Conservation (phyloP, 2,329 filamentous ascomycete genomes). For the Colletotrichum aenigma region DNA sequence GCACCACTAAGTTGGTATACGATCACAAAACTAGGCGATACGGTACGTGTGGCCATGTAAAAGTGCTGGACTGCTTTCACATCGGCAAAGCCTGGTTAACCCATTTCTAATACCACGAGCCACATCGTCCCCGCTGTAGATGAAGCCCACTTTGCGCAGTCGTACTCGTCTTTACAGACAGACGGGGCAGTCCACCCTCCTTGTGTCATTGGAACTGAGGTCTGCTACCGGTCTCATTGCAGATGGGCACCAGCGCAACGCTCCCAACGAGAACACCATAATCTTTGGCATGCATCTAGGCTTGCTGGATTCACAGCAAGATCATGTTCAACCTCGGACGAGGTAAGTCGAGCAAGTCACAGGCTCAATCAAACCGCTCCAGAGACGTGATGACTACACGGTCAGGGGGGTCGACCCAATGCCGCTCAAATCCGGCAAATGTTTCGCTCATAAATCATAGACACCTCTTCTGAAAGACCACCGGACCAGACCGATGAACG, state of each 20-base stretch:
- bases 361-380: neutral
- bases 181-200: neutral
- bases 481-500: neutral
- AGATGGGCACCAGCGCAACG: neutral
- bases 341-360: neutral
- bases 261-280: neutral
- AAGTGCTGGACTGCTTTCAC: neutral
- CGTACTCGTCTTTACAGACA: neutral
- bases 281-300: neutral
- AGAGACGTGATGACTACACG: neutral
- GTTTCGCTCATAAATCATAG: neutral
- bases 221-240: neutral
- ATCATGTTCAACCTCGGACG: neutral
- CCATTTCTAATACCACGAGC: neutral
- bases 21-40: fast-evolving
- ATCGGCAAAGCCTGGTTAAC: neutral
- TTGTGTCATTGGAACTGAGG: neutral
- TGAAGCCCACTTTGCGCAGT: too few species aligned
- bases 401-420: neutral
- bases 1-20: neutral
- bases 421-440: too few species aligned
- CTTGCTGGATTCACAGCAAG: neutral
- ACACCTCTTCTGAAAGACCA: neutral
- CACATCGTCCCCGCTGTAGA: neutral
- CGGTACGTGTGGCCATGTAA: neutral